phyloP scores from a whole-genome alignment of 768 basidiomycete species.

The Daedalea quercina region DNA sequence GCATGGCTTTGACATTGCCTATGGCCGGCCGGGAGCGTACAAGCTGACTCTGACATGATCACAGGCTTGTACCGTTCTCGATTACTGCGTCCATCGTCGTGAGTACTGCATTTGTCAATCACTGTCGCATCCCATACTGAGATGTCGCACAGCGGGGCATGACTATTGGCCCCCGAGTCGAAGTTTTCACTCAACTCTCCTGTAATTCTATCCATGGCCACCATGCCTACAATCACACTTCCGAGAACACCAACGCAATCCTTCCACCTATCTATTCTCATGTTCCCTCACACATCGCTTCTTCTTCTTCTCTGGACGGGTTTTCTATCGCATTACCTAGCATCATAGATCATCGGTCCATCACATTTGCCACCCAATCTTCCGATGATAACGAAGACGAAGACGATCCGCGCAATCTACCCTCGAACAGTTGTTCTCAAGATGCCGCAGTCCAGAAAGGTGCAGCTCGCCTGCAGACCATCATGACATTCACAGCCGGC shows the following conservation, averaged over 20 bases:
- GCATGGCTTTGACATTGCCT: too few relatives aligned
- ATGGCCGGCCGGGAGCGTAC: too few relatives aligned
- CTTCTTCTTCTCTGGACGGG: conserved; percentile 7
- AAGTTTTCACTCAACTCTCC: conserved; percentile 73
- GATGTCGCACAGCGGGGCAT: conserved; percentile 60
- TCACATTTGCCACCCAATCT: conserved; percentile 1
- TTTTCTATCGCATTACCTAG: conserved; percentile 10
- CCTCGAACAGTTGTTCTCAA: conserved; percentile 32
- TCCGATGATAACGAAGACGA: conserved; percentile 23
- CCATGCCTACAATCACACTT: conserved; percentile 32
- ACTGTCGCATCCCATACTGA: too few relatives aligned
- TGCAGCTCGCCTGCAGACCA: conserved; percentile 69
- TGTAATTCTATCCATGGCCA: conserved; percentile 50
- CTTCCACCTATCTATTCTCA: conserved; percentile 1
- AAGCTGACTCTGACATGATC: neutral
- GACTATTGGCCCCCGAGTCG: conserved; percentile 71
- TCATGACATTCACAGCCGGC: conserved; percentile 74
- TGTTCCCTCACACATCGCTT: conserved; percentile 6
- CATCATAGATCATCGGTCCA: neutral
- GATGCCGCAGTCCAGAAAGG: conserved; percentile 58
- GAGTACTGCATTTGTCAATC: too few relatives aligned
- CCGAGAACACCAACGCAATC: conserved; percentile 1
- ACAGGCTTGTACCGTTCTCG: conserved; percentile 69
- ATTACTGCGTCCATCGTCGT: conserved; percentile 63
- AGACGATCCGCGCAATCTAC: conserved; percentile 32